phyloP scores from a whole-genome alignment of 2,329 filamentous ascomycete species.

The Pyricularia grisea region DNA sequence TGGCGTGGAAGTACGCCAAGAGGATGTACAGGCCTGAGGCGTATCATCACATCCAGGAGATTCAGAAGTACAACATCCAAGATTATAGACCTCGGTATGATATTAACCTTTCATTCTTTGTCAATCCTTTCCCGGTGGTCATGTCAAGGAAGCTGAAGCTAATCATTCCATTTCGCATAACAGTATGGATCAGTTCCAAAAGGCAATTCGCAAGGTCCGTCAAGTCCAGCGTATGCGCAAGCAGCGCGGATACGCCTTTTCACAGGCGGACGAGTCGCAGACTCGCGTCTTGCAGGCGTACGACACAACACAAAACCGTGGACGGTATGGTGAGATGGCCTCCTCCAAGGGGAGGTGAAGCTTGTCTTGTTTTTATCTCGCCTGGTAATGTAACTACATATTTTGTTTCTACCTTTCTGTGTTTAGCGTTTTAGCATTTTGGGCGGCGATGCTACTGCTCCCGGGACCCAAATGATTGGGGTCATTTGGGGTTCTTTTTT shows the following conservation, averaged over 20 bases:
- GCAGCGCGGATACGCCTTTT: conserved; percentile 96
- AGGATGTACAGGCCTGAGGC: conserved; percentile 94
- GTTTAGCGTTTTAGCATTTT: not conserved
- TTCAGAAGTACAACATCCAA: conserved; percentile 97
- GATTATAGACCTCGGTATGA: conserved; percentile 88
- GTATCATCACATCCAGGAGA: conserved; percentile 98
- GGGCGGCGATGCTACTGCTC: not conserved
- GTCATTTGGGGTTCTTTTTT: too few relatives aligned
- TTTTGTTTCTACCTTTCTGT: not conserved
- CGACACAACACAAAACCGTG: conserved; percentile 87
- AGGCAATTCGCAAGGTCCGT: conserved; percentile 94
- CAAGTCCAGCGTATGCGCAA: conserved; percentile 99
- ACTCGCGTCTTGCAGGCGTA: conserved; percentile 94
- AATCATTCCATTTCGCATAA: not conserved
- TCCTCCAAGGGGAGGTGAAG: conserved; percentile 10
- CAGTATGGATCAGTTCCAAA: conserved; percentile 99
- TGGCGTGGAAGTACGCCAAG: conserved; percentile 95
- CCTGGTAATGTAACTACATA: not conserved
- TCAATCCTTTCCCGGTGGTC: not conserved
- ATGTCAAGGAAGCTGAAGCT: conserved; percentile 8
- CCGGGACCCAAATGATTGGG: not conserved
- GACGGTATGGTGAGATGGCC: conserved; percentile 91
- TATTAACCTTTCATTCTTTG: not conserved
- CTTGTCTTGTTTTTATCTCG: not conserved
- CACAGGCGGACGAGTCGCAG: conserved; percentile 92